Conservation (phyloP, 257 asterid genomes). For the Nicotiana benthamiana region DNA sequence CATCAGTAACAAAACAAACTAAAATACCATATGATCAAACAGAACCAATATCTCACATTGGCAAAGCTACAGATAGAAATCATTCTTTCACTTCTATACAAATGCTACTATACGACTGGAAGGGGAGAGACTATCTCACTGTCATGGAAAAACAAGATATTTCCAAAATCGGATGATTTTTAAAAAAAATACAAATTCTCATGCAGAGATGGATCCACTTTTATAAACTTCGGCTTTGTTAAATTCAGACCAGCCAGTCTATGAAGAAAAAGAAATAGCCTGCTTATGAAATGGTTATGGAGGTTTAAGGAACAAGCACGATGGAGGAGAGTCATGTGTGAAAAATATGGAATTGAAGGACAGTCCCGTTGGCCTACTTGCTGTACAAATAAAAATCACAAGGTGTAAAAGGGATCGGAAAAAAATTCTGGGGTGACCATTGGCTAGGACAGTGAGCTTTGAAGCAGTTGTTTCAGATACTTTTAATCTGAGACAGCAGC, state of each 20-base stretch:
- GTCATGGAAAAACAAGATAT: neutral
- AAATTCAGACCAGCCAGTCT: neutral
- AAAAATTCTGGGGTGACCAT: neutral
- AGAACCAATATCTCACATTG: neutral
- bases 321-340: neutral
- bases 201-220: neutral
- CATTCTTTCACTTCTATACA: neutral
- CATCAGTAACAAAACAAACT: neutral
- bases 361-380: neutral
- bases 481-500: neutral
- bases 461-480: neutral
- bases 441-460: neutral
- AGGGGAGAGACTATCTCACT: neutral
- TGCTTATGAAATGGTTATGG: neutral
- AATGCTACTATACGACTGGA: neutral
- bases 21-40: constrained; percentile 5
- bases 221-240: neutral
- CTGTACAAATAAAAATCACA: neutral
- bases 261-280: neutral
- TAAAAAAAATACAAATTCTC: neutral
- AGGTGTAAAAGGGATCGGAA: neutral
- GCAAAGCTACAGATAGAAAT: neutral
- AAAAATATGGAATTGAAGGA: neutral
- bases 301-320: neutral
- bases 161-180: neutral